Evolutionary conservation across 148 eudicot species (phyloP), one percentile per base, ranked within the genome.

Genomic region (Vaccinium macrocarpon): DNA sequence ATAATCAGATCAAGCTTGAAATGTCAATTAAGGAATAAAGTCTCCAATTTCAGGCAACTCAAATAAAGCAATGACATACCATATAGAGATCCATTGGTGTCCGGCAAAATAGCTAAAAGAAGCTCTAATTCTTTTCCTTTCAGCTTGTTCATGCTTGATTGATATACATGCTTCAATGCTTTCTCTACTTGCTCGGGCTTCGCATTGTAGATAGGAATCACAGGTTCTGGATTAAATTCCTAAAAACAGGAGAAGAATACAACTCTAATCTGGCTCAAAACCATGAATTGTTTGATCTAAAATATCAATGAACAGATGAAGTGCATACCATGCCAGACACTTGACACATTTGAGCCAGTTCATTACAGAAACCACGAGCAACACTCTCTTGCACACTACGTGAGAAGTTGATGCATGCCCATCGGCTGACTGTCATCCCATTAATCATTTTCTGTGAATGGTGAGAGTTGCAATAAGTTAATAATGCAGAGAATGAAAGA

Each of bases 371-470:
- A 16, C 93, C 94, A 76, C 93, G 94, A 83, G 95, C 94, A 85
- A 90, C 92, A 68, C 86, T 91, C 78, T 91, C 95, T 87, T 91
- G 95, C 74, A 93, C 93, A 46, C 88, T 86, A 27, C 95, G 81
- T n/a, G 95, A 93, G 84, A 93, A 93, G 90, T 90, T 93, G 83
- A 93, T 93, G 84, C 95, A 93, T 50, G 94, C 95, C 95, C 95
- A 93, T 21, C 93, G 91, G 86, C 84, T 86, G 82, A 93, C 94
- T 27, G 90, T 88, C 92, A 90, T 91, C 57, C 95, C 95, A 59
- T 93, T 91, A 8, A 93, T 93, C 94, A 93, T 90, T 91, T 93
- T 93, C 95, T 93, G 90, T 52, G 61, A 16, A 83, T 3, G 16
- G 16, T 12, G 13, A 27, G 74, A 66, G 68, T 76, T 12, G 42